Evolutionary conservation across 1,284 basidiomycete genomes (phyloP), one percentile per base, ranked within the genome.

Genomic region (Xerocomus minutiporus): DNA sequence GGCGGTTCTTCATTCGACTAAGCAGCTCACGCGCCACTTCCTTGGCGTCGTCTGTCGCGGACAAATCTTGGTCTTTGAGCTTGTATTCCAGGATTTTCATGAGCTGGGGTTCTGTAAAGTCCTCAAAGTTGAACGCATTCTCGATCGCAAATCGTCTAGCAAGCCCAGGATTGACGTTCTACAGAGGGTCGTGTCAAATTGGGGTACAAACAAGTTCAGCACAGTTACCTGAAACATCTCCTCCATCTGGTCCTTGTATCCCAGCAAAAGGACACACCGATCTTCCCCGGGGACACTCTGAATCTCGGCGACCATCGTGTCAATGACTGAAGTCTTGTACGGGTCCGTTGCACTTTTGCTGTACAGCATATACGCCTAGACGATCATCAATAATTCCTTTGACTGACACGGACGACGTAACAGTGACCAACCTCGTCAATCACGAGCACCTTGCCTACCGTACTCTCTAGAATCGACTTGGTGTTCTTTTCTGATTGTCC

Each of bases 151-250:
- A 86, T 8, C 84, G 79, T 20, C 82, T 72, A n/a, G 77, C 68
- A 7, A 84, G 67, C 5, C 84, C 84, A 5, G 83, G 80, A 60
- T 87, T 87, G 47, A 86, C 84, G 51, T 86, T 82, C 84, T 83
- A 36, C 5, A 11, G 23, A n/a, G n/a, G 6, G 15, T 13, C 43
- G 31, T n/a, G 28, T 63, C 38, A 63, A 15, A 5, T 23, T 28
- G n/a, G 8, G 6, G 25, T 13, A 5, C 6, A 8, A n/a, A 28
- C 25, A 3, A 23, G 3, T 23, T 25, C n/a, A 8, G 4, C 6
- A 2, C 13, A n/a, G 5, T 2, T 59, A 84, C 84, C 71, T 84
- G 82, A 60, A 87, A 86, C 84, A 86, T 86, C 23, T 84, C 79
- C 31, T 71, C 66, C 74, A 87, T 86, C 57, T 85, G 72, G 0